phyloP scores from a whole-genome alignment of 2,329 filamentous ascomycete genomes.

The Cucurbitaria berberidis region DNA sequence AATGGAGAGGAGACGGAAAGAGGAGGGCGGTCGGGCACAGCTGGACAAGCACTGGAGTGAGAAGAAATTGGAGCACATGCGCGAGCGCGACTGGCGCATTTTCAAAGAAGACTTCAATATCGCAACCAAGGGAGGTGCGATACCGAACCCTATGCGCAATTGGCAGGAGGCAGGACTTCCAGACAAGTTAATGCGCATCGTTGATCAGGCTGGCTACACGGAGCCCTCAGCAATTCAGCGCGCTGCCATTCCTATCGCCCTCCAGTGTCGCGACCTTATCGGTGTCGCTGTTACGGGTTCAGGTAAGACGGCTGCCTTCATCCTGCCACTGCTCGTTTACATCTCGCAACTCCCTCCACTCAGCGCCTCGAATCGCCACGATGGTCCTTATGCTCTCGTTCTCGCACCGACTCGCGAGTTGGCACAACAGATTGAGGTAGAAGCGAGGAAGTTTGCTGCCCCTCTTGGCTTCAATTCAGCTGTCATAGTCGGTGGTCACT shows the following conservation, averaged over 20 bases:
- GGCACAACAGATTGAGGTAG: constrained; percentile 94
- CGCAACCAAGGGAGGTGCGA: constrained; percentile 85
- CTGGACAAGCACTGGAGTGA: constrained; percentile 96
- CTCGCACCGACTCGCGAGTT: constrained; percentile 95
- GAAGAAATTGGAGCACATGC: constrained; percentile 91
- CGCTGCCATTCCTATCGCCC: constrained; percentile 91
- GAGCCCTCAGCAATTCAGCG: constrained; percentile 92
- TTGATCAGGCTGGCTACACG: constrained; percentile 84
- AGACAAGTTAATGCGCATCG: constrained; percentile 76
- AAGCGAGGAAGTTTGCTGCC: constrained; percentile 88
- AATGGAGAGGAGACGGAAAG: constrained; percentile 78
- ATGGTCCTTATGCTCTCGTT: constrained; percentile 96
- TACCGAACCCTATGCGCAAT: constrained; percentile 94
- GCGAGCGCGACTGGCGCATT: constrained; percentile 97
- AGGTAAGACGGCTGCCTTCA: constrained; percentile 95
- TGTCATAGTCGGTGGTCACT: constrained; percentile 97
- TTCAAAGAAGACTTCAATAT: constrained; percentile 99
- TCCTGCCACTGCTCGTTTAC: constrained; percentile 90
- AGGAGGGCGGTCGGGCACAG: constrained; percentile 73
- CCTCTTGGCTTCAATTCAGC: constrained; percentile 94
- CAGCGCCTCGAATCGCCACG: constrained; percentile 84
- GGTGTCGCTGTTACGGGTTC: constrained; percentile 98
- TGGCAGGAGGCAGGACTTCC: constrained; percentile 89
- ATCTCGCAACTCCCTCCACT: constrained; percentile 88
- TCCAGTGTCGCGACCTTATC: constrained; percentile 93